Base-by-base conservation (phyloP, 23 red algal genomes). In the Gracilaria gracilis region DNA sequence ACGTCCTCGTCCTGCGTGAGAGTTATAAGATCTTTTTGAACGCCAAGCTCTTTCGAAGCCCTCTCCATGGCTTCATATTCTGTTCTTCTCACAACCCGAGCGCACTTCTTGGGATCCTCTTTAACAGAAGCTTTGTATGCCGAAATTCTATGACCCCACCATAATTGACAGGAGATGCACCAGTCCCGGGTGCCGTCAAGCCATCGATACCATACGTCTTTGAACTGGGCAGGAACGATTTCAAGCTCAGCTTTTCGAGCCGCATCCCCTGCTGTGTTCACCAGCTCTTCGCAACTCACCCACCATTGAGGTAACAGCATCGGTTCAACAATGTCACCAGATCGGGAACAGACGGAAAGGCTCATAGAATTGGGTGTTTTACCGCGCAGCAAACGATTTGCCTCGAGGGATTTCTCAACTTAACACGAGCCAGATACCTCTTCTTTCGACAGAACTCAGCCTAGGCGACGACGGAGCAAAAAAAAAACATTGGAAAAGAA, bases 141-240 rank as follows among this genome's bases (percentile, higher is more conserved):
- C 0, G 97, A 94, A 51, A 99, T 94, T 53, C 97, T 91, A 79
- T 99, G 97, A 19, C 97, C 97, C 97, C 97, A 99, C 97, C 97
- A 99, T n/a, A 99, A 67, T 51, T 99, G 97, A 40, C 97, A 88
- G 0, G 97, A 99, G 33, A 99, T 90, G 57, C 97, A 99, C 97
- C 97, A 99, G 42, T 96, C 94, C 14, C 80, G 93, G 83, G 96
- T 99, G 25, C 96, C 95, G 61, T 92, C 94, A 54, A 99, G 79
- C 97, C 97, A 99, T 40, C 76, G 85, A 69, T 67, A 91, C 97
- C 97, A 99, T 4, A 94, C 95, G 57, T 80, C 87, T 38, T 89
- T 53, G 79, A 93, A 92, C 40, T 92, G 91, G 24, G 89, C 82
- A 11, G 97, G 97, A 50, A 94, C 88, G 34, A 99, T 93, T 55